Conservation (phyloP, 192 early-diverging fungal genomes). For the Mortierella claussenii region DNA sequence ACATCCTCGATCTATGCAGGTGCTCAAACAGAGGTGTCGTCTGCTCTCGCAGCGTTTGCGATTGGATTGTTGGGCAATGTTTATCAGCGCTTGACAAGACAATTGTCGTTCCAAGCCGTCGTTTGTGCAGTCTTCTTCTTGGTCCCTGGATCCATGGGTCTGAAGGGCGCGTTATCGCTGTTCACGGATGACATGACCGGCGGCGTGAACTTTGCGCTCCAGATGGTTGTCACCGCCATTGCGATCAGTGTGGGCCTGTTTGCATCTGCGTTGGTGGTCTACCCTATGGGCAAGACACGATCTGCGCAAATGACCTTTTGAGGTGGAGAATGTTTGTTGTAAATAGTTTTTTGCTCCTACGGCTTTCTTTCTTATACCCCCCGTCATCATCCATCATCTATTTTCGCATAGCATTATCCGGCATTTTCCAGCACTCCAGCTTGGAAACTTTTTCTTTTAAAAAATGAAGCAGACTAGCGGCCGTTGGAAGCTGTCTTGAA, state of each 20-base stretch:
- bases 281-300: constrained; percentile 59
- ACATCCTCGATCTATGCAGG: constrained; percentile 63
- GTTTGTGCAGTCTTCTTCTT: constrained; percentile 81
- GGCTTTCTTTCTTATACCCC: neutral
- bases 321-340: neutral
- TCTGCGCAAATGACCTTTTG: constrained; percentile 61
- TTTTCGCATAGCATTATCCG: too few species aligned
- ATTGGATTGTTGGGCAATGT: constrained; percentile 86
- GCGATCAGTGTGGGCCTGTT: constrained; percentile 78
- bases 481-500: too few species aligned
- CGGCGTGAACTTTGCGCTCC: constrained; percentile 34
- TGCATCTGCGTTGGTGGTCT: constrained; percentile 70
- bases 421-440: too few species aligned
- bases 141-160: constrained; percentile 81
- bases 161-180: constrained; percentile 63
- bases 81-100: constrained; percentile 74
- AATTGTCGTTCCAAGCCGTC: constrained; percentile 84
- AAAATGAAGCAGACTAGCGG: too few species aligned
- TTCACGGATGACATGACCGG: constrained; percentile 41
- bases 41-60: constrained; percentile 66
- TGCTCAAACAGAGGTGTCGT: constrained; percentile 62
- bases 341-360: neutral
- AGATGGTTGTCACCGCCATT: constrained; percentile 65
- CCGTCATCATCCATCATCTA: neutral
- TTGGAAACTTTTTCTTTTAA: too few species aligned